phyloP scores from a whole-genome alignment of 441 rosid species.

The Caryocar brasiliense region DNA sequence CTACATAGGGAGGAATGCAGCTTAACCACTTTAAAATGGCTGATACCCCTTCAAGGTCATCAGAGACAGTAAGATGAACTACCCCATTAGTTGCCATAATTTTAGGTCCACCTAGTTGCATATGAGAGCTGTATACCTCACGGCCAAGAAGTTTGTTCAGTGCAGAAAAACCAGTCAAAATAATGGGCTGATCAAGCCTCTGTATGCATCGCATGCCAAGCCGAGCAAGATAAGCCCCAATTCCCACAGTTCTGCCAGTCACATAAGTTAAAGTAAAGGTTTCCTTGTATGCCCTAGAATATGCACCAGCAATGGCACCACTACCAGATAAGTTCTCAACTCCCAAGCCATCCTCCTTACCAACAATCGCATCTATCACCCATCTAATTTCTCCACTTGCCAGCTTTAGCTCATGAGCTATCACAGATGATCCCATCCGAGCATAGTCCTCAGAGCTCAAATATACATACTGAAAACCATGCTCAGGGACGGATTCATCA shows the following conservation, averaged over 20 bases:
- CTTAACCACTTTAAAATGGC: conserved; percentile 95
- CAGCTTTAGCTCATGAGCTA: conserved; percentile 82
- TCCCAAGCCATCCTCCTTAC: conserved; percentile 95
- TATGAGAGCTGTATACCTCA: conserved; percentile 98
- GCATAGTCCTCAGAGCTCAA: conserved; percentile 67
- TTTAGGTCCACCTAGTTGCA: conserved; percentile 99
- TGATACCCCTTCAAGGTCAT: conserved; percentile 92
- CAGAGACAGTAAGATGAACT: conserved; percentile 95
- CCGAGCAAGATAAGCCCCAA: conserved; percentile 98
- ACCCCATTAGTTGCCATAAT: conserved; percentile 99
- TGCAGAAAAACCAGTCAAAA: conserved; percentile 96
- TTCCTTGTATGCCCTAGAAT: conserved; percentile 92
- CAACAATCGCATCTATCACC: conserved; percentile 92
- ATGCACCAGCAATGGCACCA: conserved; percentile 97
- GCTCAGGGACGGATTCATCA: conserved; percentile 75
- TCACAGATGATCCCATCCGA: conserved; percentile 64
- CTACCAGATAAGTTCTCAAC: conserved; percentile 97
- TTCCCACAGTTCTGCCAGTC: conserved; percentile 94
- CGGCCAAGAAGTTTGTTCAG: conserved; percentile 98
- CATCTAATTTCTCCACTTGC: conserved; percentile 74
- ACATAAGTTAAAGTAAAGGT: conserved; percentile 94
- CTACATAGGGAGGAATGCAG: conserved; percentile 67
- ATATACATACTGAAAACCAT: conserved; percentile 87
- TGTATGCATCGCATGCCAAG: conserved; percentile 99
- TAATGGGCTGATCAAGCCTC: conserved; percentile 97